Evolutionary conservation across 352 stramenopile species (phyloP), one percentile per base, ranked within the genome.

Genomic region (Phytophthora pseudosyringae): DNA sequence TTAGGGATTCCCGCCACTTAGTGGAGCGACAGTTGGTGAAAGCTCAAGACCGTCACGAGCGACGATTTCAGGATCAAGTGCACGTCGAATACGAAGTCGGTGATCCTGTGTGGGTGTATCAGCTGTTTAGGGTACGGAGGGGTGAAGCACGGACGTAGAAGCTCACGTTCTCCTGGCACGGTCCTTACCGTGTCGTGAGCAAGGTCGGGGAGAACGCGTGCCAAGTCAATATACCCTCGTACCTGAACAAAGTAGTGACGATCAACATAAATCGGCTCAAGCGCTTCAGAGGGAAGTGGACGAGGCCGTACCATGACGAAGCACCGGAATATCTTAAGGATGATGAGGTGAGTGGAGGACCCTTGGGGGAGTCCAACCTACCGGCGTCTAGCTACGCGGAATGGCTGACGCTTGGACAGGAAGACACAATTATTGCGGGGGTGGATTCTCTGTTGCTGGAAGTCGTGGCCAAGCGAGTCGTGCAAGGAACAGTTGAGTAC

Each of bases 1-100:
- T 66, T 15, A 15, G 21, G n/a, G 21, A 66, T 1, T 53, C 58
- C 1, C 13, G 58, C 4, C 21, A 33, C 4, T 12, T 59, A 1
- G 58, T 66, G 0, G 47, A 66, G 4, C 40, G 43, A 11, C 60
- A 69, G 13, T 18, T 63, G 11, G 3, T 69, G 0, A 59, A 50
- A 5, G n/a, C 36, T 18, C 13, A 18, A 21, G 36, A 43, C 11
- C 12, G 11, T 25, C 15, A 43, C 7, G 36, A 18, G 12, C 0
- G 41, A 55, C 45, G 60, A 8, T 21, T 21, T 1, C 21, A 21
- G 21, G 15, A 31, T 35, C 45, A 57, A 18, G 31, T 38, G 5
- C 33, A 5, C 1, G 50, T 67, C 3, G 0, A 35, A 1, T 61
- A 56, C 8, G 26, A 67, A 11, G n/a, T 61, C 12, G 59, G 59